These are phyloP conservation scores for Myxozyma sirexii DNA, from an alignment of 805 yeast genomes.

Conservation along the genomic window DNA sequence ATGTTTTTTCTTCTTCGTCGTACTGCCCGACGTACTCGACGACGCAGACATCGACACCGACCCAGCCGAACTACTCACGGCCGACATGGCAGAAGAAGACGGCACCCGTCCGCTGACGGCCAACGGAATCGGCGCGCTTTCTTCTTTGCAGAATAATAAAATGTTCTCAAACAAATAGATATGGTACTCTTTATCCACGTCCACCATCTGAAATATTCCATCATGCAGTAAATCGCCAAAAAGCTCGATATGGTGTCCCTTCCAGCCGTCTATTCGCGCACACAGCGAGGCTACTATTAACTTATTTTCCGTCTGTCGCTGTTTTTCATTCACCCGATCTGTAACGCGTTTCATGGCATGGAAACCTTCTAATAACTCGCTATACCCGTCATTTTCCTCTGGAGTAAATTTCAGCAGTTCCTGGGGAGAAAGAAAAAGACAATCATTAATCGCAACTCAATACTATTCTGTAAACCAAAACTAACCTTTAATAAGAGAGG, in stretches of 20 bases:
- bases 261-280: constrained; percentile 86
- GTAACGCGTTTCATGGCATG: constrained; percentile 83
- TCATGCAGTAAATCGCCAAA: constrained; percentile 84
- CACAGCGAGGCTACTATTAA: constrained; percentile 67
- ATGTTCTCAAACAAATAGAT: constrained; percentile 84
- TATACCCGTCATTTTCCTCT: constrained; percentile 53
- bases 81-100: not conserved
- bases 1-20: constrained; percentile 49
- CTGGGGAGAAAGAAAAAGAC: too few species aligned
- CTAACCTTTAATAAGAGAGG: constrained; percentile 64
- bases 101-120: not conserved
- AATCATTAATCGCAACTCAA: too few species aligned
- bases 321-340: constrained; percentile 86
- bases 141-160: constrained; percentile 65
- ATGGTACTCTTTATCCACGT: constrained; percentile 80
- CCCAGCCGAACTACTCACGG: not conserved
- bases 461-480: not conserved
- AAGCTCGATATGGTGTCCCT: constrained; percentile 75
- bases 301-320: constrained; percentile 85
- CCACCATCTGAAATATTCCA: constrained; percentile 50
- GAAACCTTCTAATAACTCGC: constrained; percentile 71
- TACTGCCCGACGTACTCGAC: not conserved
- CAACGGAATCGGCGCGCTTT: constrained; percentile 31
- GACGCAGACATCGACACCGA: not conserved
- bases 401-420: constrained; percentile 73